Evolutionary conservation across 2,329 filamentous ascomycete species (phyloP), one percentile per base, ranked within the genome.

Genomic region (Sphaerulina musiva): DNA sequence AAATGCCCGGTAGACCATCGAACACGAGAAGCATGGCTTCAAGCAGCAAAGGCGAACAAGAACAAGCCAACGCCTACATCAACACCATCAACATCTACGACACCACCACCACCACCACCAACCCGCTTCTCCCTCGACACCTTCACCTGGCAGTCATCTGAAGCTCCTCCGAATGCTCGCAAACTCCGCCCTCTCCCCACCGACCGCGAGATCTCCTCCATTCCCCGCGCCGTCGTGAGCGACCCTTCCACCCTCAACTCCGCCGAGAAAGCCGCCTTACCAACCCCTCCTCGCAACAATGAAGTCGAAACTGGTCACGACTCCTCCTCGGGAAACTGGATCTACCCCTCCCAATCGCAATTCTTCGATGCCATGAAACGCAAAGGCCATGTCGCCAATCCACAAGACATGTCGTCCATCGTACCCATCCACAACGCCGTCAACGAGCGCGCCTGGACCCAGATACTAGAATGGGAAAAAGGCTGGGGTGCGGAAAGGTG

Each of bases 341-440:
- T 98, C 57, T 98, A 98, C 72, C 93, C 93, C 0, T 93, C 87
- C 0, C 92, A 97, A 71, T 86, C 88, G 68, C 95, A 96, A 84
- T 98, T 98, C 78, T 97, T 97, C 74, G 88, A 95, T 46, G 93
- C 93, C 43, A 92, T 98, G 83, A 83, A 86, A 76, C 85, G 92
- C 68, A 98, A 98, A 73, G 86, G 85, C 42, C 85, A 90, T 74
- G 82, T 84, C 57, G 84, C 81, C 31, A 75, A 78, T 11, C 82
- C 81, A 0, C 76, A 79, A 5, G 90, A 95, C 72, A 96, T 96
- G 85, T 85, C 82, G 66, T 87, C 87, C 34, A 91, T 97, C 34
- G 91, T 97, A 51, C 93, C 90, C 2, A 97, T 97, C 65, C 93
- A 98, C 74, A 98, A 98, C 70, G 93, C 93, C 43, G 93, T 98